phyloP scores from a whole-genome alignment of 2,329 filamentous ascomycete genomes.

The Diaporthe sp. region DNA sequence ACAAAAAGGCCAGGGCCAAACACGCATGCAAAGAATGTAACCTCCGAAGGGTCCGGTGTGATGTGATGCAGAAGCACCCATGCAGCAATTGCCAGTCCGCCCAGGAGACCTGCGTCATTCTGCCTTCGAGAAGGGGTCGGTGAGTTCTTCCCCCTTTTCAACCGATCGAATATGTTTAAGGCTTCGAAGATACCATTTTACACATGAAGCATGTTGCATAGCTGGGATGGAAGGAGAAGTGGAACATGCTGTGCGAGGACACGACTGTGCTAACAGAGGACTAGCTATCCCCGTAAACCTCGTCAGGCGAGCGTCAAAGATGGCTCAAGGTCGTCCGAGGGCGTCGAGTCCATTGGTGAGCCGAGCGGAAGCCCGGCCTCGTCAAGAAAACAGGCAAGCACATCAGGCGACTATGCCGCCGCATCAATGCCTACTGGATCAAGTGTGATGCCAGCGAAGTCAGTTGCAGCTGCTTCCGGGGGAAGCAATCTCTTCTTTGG shows the following conservation, averaged over 20 bases:
- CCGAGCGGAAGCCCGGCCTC: neutral
- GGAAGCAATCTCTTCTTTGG: constrained; percentile 54
- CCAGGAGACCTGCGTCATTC: constrained; percentile 41
- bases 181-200: neutral
- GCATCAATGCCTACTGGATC: neutral
- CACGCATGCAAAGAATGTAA: constrained; percentile 46
- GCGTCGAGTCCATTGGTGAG: neutral
- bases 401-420: constrained; percentile 2
- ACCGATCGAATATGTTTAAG: neutral
- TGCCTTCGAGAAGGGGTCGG: constrained; percentile 43
- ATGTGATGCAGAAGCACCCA: constrained; percentile 44
- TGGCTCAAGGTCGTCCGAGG: constrained; percentile 19
- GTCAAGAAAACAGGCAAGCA: neutral
- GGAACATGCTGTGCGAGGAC: neutral
- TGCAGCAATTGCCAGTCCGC: constrained; percentile 43
- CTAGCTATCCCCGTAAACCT: constrained; percentile 42
- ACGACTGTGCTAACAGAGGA: neutral
- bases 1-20: constrained; percentile 43
- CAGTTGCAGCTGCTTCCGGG: constrained; percentile 42
- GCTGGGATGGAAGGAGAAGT: neutral
- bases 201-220: neutral
- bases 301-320: constrained; percentile 28
- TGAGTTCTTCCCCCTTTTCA: neutral
- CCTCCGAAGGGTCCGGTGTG: constrained; percentile 43
- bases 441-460: constrained; percentile 10